phyloP scores from a whole-genome alignment of 768 basidiomycete species.

The Baorangia bicolor region DNA sequence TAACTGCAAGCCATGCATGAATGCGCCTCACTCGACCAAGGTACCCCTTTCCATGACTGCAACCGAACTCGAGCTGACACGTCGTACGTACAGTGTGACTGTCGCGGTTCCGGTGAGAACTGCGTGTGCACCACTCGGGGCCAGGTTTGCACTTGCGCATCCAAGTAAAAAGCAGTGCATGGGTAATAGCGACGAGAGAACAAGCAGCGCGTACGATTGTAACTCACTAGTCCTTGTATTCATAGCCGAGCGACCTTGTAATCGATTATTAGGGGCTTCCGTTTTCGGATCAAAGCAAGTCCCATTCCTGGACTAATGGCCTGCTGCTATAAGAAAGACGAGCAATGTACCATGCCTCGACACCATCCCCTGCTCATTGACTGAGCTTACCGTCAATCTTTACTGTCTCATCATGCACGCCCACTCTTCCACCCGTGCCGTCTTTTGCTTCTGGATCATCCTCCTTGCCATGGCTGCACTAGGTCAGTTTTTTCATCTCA shows the following conservation, averaged over 20 bases:
- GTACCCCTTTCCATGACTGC: background rate
- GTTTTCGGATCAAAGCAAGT: conserved; percentile 9
- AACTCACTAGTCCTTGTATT: too few species aligned
- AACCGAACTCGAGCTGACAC: background rate
- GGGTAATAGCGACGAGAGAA: conserved; percentile 9
- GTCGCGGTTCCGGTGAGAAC: conserved; percentile 15
- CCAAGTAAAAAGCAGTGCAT: conserved; percentile 10
- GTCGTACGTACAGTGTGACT: conserved; percentile 17
- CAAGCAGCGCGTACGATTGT: conserved; percentile 5
- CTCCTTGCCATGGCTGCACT: conserved; percentile 22
- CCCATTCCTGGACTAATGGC: background rate
- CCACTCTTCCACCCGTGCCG: conserved; percentile 3
- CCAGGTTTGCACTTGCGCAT: conserved; percentile 16
- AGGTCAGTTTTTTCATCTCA: conserved; percentile 8
- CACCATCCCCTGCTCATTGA: conserved; percentile 8
- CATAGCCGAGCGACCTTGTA: conserved; percentile 11
- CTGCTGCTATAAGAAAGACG: conserved; percentile 5
- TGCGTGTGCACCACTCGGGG: conserved; percentile 20
- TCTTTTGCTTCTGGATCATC: conserved; percentile 21
- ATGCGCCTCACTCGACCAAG: conserved; percentile 27
- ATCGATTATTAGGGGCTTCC: background rate
- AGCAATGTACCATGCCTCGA: background rate
- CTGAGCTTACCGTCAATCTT: conserved; percentile 7
- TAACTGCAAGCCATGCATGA: conserved; percentile 30
- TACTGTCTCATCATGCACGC: conserved; percentile 13